Percentiles rank a stretch among this genome's conserved stretches.
These are phyloP conservation scores for Tylopilus subfusipes DNA, from an alignment of 768 basidiomycete genomes.

Conservation along the genomic window DNA sequence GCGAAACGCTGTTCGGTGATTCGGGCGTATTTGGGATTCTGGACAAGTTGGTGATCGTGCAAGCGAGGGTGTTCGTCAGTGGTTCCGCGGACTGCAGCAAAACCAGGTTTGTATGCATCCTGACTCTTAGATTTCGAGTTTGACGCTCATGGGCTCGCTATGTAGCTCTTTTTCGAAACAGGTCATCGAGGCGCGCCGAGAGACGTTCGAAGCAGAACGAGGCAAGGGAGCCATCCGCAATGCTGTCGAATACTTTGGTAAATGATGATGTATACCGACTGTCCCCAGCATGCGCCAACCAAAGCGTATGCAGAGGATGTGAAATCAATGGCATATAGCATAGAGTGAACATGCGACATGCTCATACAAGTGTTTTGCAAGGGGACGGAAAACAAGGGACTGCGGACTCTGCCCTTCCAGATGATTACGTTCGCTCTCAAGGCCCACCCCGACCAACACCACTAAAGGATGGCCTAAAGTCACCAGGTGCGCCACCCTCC, in stretches of 20 bases:
- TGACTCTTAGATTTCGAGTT: too few species aligned
- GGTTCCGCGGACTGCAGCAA: constrained; percentile 46
- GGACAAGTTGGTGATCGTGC: constrained; percentile 52
- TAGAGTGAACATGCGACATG: constrained; percentile 28
- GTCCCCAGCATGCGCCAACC: too few species aligned
- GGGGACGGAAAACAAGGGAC: neutral
- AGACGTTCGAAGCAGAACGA: constrained; percentile 14
- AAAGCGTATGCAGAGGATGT: neutral
- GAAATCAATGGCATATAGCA: constrained; percentile 16
- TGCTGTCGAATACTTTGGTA: constrained; percentile 45
- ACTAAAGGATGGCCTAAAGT: constrained; percentile 85
- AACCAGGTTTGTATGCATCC: constrained; percentile 43
- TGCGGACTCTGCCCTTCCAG: neutral
- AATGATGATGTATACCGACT: constrained; percentile 15
- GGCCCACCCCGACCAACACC: constrained; percentile 89
- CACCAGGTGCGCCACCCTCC: constrained; percentile 82
- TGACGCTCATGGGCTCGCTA: too few species aligned
- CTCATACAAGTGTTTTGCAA: constrained; percentile 26
- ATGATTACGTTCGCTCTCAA: constrained; percentile 45
- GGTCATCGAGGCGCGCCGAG: constrained; percentile 42
- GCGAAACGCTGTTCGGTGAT: constrained; percentile 40
- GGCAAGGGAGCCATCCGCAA: constrained; percentile 30
- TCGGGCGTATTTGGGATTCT: constrained; percentile 51
- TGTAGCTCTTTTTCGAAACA: constrained; percentile 54
- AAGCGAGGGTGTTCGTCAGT: constrained; percentile 48